Base-by-base conservation (phyloP, 768 basidiomycete species). In the Mycena haematopus region DNA sequence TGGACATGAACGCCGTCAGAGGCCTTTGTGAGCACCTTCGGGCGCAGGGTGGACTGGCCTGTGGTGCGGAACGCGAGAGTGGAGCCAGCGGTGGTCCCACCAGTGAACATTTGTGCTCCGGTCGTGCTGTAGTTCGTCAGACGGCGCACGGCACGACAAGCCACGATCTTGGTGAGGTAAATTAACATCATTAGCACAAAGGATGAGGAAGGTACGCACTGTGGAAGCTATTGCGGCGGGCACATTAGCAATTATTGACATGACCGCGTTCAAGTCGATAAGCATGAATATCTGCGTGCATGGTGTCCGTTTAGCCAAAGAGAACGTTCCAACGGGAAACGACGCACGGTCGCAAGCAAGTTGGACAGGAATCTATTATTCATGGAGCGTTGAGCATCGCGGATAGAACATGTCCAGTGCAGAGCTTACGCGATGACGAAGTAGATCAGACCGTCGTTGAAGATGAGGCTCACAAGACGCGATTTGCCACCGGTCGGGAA, bases 361-460 rank as follows among this genome's bases (percentile, higher is more conserved):
- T 91, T 91, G 21, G 86, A 80, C 70, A 89, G 69, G 76, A 91
- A 91, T 33, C 88, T 90, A 68, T 58, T 38, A 65, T 21, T 36
- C 42, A 25, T n/a, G 7, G 51, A 10, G 40, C 40, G 49, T 44
- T 72, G 44, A 64, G 60, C 52, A 56, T 65, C 50, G 53, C 62
- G 44, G 60, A 54, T 27, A 27, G 56, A 59, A 55, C 4, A 45
- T 52, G 47, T 52, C 9, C 27, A 52, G 33, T 36, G 53, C 17
- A 47, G 53, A 24, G 33, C 88, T 75, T 71, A 90, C 86, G 89
- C 89, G 58, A 91, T 84, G 67, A 83, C 71, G 71, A 90, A 91
- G 76, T 86, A 91, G 51, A 90, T 86, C 52, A 91, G 71, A 24
- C 89, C 89, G 69, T 91, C 89, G n/a, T 78, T 78, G 73, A 91